These are phyloP conservation scores for Trametes villosa DNA, from an alignment of 768 basidiomycete genomes.

Conservation along the genomic window DNA sequence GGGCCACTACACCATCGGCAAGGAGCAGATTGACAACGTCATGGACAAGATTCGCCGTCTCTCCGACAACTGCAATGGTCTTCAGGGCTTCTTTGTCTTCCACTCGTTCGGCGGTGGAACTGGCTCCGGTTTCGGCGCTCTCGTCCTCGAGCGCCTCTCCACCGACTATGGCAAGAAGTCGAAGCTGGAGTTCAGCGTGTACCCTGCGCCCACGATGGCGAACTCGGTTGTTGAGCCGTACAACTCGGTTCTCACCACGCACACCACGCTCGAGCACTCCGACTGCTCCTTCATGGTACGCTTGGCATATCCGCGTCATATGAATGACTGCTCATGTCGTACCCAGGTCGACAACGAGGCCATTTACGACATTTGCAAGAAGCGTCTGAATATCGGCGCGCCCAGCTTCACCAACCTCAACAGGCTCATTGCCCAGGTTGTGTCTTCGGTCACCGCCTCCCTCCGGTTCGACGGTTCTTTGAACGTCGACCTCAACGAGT, in stretches of 20 bases:
- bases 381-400: slow-evolving; percentile 58
- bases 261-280: slow-evolving; percentile 99
- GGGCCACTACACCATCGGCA: slow-evolving; percentile 98
- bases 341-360: slow-evolving; percentile 63
- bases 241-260: slow-evolving; percentile 97
- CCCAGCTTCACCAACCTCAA: slow-evolving; percentile 70
- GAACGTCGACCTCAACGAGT: slow-evolving; percentile 73
- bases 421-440: slow-evolving; percentile 70
- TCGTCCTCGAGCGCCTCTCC: slow-evolving; percentile 94
- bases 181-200: slow-evolving; percentile 97
- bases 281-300: slow-evolving; percentile 99
- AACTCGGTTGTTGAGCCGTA: slow-evolving; percentile 99
- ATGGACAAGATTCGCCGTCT: slow-evolving; percentile 97
- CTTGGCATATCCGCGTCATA: neutral
- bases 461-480: slow-evolving; percentile 69
- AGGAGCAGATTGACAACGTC: slow-evolving; percentile 95
- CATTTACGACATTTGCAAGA: slow-evolving; percentile 68
- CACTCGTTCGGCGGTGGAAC: slow-evolving; percentile 99
- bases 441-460: slow-evolving; percentile 48
- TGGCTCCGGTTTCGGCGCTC: slow-evolving; percentile 98
- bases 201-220: slow-evolving; percentile 92
- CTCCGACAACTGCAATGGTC: slow-evolving; percentile 96
- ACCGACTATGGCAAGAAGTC: slow-evolving; percentile 99
- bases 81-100: slow-evolving; percentile 99
- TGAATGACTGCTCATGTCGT: neutral